Base-by-base conservation (phyloP, 108 stramenopile genomes). In the Epithemia pelagica region DNA sequence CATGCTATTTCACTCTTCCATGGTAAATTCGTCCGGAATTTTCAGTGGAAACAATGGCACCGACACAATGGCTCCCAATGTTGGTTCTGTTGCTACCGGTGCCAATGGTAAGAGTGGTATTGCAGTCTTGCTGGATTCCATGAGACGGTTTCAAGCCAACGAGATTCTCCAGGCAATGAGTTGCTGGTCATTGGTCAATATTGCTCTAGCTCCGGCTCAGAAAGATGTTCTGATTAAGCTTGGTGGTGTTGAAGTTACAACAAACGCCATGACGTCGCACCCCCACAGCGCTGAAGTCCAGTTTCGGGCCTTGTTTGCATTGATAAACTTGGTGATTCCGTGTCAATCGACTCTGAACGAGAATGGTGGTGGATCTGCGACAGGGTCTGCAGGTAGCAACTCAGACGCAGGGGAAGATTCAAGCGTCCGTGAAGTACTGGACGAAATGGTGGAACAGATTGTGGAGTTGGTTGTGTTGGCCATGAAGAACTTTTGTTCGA, bases 291-390 rank as follows among this genome's bases (percentile, higher is more conserved):
- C 78, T 32, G 95, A 95, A 65, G 92, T 96, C n/a, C 95, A 95
- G 73, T 96, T 96, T 59, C 74, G 95, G 28, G 95, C 92, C 28
- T 75, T 96, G 28, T 96, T 96, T 72, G 95, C 95, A 24, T 74
- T 96, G 55, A 94, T 96, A 67, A 96, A 96, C 65, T 84, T 96
- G 54, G 90, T 94, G 62, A 94, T 94, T 78, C 94, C 94, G 22
- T 46, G 37, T 46, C 37, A 5, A 46, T 15, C 37, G 15, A 15
- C 37, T 10, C 5, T 10, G 10, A 10, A 46, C 37, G 37, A 5
- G 37, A 46, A 46, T 15, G 37, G 37, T 15, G 37, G 10, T 46
- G 37, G 10, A 10, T 5, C 37, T 15, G 23, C 32, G 24, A 23
- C 32, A 25, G 21, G 27, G 27, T 24, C 22, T 23, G 22, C 21